These are phyloP conservation scores for Solanum tarijense DNA, from an alignment of 257 asterid species.

Conservation along the genomic window DNA sequence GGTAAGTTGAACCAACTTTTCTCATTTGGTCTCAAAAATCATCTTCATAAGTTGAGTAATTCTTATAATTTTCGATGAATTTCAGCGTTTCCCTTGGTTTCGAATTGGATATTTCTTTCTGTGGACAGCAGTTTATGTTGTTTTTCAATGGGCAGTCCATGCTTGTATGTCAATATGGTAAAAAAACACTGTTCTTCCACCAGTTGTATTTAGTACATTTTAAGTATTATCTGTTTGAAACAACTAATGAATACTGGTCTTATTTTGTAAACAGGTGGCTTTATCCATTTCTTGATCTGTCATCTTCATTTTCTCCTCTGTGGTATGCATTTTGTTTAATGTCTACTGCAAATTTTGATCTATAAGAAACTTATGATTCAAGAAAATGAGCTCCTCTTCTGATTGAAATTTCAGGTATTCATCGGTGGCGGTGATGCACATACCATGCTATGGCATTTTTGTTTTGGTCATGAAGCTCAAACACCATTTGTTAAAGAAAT, in stretches of 20 bases:
- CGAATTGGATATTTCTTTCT: slow-evolving; percentile 72
- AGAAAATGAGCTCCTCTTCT: background rate
- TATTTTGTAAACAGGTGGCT: slow-evolving; percentile 73
- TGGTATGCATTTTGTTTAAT: slow-evolving; percentile 39
- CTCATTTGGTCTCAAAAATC: background rate
- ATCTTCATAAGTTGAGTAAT: background rate
- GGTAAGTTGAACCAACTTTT: slow-evolving; percentile 29
- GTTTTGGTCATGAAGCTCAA: slow-evolving; percentile 62
- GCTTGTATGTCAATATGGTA: slow-evolving; percentile 73
- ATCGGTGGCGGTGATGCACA: slow-evolving; percentile 73
- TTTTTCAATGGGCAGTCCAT: slow-evolving; percentile 78
- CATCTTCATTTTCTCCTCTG: slow-evolving; percentile 76
- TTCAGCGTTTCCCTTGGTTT: slow-evolving; percentile 95
- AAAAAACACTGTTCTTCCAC: background rate
- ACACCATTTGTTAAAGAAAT: slow-evolving; percentile 51
- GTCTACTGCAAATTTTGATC: background rate
- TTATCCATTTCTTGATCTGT: slow-evolving; percentile 86
- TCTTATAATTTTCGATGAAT: background rate
- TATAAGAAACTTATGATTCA: background rate
- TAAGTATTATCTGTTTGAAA: background rate
- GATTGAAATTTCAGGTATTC: slow-evolving; percentile 48
- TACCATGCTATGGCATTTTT: slow-evolving; percentile 82
- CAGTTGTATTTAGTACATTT: background rate
- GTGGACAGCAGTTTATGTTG: slow-evolving; percentile 69
- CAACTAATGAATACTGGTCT: background rate